Evolutionary conservation across 495 filamentous ascomycete genomes (phyloP), one percentile per base, ranked within the genome.

Genomic region (Parathielavia appendiculata): DNA sequence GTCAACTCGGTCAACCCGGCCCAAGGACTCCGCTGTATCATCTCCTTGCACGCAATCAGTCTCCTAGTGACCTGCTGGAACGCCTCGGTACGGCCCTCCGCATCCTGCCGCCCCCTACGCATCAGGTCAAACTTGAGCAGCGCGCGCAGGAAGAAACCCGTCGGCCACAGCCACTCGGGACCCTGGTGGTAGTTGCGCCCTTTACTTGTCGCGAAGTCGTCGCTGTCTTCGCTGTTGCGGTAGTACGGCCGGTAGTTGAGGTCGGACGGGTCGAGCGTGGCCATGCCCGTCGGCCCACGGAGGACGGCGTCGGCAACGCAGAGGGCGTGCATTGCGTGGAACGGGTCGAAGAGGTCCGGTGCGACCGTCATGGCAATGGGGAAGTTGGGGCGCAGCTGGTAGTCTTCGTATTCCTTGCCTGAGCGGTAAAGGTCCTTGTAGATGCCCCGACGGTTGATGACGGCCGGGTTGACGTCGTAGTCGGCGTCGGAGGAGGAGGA

Each of bases 91-190:
- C 86, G 81, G 51, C 81, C 82, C 55, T 75, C 71, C 62, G 82
- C 84, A 55, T 81, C 79, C 17, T 69, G 73, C 0, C 77, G 83
- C 36, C 80, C 80, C 30, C 90, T 77, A 7, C 92, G 78, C 74
- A 81, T 78, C 41, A 97, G 76, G 71, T 96, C 92, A 66, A 97
- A 97, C 69, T 89, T 86, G 51, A 97, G 76, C 56, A 99, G 75
- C 1, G 95, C 95, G 38, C 95, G 82, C 16, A 97, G 77, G 77
- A 92, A 97, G 79, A 88, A 99, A 9, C 95, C 95, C 5, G 89
- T 90, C 1, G 91, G 95, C 95, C 95, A 99, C n/a, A 96, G 76
- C 95, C 95, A 99, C 71, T 99, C 95, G 0, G 95, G 95, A 1
- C 95, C 95, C 71, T 97, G 93, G 69, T 99, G 95, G 70, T 99